Conservation (phyloP, 164 flowering plant species). For the Amborella trichopoda region DNA sequence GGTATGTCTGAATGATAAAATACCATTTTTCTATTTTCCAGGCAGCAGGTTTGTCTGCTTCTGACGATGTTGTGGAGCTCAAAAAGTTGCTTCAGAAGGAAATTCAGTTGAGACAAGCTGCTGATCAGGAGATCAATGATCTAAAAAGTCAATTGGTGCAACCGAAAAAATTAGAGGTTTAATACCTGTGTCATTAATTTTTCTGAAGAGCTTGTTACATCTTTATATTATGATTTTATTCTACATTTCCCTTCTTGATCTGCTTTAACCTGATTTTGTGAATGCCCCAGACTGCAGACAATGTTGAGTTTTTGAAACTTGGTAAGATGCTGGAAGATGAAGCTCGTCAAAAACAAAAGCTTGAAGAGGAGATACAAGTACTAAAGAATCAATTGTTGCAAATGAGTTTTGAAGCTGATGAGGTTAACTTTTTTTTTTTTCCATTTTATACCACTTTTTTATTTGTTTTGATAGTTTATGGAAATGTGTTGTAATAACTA, state of each 20-base stretch:
- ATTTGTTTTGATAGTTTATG: background rate
- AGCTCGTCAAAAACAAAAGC: conserved; percentile 50
- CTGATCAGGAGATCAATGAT: conserved; percentile 58
- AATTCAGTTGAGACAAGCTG: conserved; percentile 43
- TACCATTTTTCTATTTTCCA: conserved; percentile 8
- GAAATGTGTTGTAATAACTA: too few relatives aligned
- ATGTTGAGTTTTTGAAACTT: conserved; percentile 54
- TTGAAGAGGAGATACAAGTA: conserved; percentile 67
- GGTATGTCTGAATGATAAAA: background rate
- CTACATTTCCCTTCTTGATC: background rate
- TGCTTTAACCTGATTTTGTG: too few relatives aligned
- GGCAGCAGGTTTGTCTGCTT: conserved; percentile 15
- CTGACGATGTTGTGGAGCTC: conserved; percentile 44
- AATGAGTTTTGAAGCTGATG: conserved; percentile 81
- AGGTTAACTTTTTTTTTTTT: conserved; percentile 31
- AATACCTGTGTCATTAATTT: too few relatives aligned
- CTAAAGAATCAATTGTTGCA: conserved; percentile 72
- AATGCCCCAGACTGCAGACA: conserved; percentile 68
- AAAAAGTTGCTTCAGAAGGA: conserved; percentile 57
- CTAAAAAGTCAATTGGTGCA: conserved; percentile 52
- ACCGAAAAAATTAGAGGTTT: conserved; percentile 68
- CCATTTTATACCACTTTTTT: background rate
- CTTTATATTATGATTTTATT: too few relatives aligned
- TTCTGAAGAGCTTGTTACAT: too few relatives aligned
- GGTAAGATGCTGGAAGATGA: conserved; percentile 76